Evolutionary conservation across 2,329 filamentous ascomycete species (phyloP), one percentile per base, ranked within the genome.

Genomic region (Fusarium subglutinans): DNA sequence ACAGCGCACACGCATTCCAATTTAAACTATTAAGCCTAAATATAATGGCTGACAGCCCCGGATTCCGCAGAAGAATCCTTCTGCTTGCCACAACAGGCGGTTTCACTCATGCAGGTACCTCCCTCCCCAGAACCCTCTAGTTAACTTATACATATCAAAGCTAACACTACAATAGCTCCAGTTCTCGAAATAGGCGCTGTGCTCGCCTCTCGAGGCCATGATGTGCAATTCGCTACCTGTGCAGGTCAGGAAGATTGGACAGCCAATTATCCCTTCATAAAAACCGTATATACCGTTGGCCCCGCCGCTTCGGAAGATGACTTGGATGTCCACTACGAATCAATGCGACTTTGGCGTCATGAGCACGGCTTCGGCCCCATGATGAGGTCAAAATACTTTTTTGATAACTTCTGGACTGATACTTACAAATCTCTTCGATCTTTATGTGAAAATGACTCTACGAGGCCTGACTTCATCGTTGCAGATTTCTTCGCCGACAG

Each of bases 401-500:
- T 82, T 59, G 82, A 84, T 57, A 79, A 79, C 2, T 81, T 80
- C 68, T 85, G 82, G 83, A 77, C 80, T 14, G 66, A 79, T 14
- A 80, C 76, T 28, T 78, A 79, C 38, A 70, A 60, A 3, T 60
- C 67, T 8, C 65, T 80, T 7, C 59, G 55, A 3, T 40, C n/a
- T 3, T 22, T 80, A 2, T 75, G 74, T 20, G 24, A 50, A 13
- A 59, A 79, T 47, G 56, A 69, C 10, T 70, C 63, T 3, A 79
- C 74, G 5, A 73, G 76, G 18, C 84, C 84, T 0, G 80, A 82
- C 69, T 79, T 86, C 60, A 83, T 86, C 30, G 63, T 86, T 6
- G 82, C 83, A 0, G 84, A 86, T 59, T 86, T 84, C 78, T 84
- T 85, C 44, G 83, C 82, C 35, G 83, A 86, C 12, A 79, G 81